Conservation (phyloP, 805 yeast genomes). For the Pichia deserticola region DNA sequence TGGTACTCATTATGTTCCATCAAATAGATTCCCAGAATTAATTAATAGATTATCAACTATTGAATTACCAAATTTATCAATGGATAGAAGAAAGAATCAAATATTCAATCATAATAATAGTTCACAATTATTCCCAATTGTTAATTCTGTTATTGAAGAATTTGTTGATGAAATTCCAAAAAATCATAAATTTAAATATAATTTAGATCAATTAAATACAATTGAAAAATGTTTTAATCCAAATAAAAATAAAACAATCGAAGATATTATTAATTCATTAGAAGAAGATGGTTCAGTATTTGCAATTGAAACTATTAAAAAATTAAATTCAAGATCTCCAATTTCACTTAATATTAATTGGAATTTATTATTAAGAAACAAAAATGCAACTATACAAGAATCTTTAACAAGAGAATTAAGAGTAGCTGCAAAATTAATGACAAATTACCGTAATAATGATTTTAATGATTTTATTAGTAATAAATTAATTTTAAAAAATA, state of each 20-base stretch:
- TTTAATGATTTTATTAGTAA: constrained; percentile 48
- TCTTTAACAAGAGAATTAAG: constrained; percentile 68
- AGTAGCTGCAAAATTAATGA: constrained; percentile 70
- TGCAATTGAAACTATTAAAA: constrained; percentile 50
- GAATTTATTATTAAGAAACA: constrained; percentile 58
- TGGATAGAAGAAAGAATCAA: constrained; percentile 8
- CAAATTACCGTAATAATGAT: constrained; percentile 36
- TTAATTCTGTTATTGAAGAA: constrained; percentile 72
- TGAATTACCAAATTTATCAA: constrained; percentile 26
- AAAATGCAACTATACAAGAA: constrained; percentile 47
- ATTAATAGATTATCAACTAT: constrained; percentile 59
- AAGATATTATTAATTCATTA: constrained; percentile 49
- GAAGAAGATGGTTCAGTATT: constrained; percentile 53
- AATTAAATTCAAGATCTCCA: constrained; percentile 61
- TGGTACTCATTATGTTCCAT: constrained; percentile 84
- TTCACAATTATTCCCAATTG: constrained; percentile 43
- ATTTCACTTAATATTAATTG: constrained; percentile 70
- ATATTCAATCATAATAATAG: constrained; percentile 15
- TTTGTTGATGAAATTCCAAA: constrained; percentile 62
- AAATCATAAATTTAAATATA: constrained; percentile 50
- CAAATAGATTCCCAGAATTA: constrained; percentile 54
- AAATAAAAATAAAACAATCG: constrained; percentile 34
- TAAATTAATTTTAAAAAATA: constrained; percentile 41
- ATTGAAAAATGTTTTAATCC: constrained; percentile 65
- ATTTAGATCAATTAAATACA: constrained; percentile 47